These are phyloP conservation scores for Pythium phragmiticola DNA, from an alignment of 352 stramenopile species.

Conservation along the genomic window DNA sequence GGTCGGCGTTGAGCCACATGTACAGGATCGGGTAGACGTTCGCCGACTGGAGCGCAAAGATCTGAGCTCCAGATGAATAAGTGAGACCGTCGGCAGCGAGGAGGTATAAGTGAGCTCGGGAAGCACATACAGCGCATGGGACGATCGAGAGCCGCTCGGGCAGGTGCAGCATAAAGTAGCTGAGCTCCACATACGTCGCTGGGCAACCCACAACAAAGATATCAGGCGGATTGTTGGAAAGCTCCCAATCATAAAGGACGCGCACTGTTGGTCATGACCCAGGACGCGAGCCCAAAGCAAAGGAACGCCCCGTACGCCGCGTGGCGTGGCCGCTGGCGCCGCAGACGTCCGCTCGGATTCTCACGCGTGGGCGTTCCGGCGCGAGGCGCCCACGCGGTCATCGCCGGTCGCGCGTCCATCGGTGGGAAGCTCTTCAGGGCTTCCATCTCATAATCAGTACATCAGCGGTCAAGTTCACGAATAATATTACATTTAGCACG, in stretches of 20 bases:
- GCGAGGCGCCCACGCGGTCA: conserved; percentile 7
- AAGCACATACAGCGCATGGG: conserved; percentile 48
- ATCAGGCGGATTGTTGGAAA: neutral
- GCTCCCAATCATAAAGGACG: neutral
- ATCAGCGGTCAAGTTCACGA: neutral
- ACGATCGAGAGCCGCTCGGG: conserved; percentile 66
- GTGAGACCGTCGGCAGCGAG: neutral
- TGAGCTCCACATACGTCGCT: conserved; percentile 64
- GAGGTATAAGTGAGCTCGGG: too few species aligned
- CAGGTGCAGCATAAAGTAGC: conserved; percentile 49
- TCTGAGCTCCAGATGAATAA: conserved; percentile 21
- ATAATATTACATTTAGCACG: conserved; percentile 12
- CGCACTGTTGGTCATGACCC: conserved; percentile 29
- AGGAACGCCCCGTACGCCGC: conserved; percentile 25
- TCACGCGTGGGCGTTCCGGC: neutral
- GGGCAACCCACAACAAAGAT: neutral
- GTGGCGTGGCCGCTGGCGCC: conserved; percentile 9
- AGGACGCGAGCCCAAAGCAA: conserved; percentile 25
- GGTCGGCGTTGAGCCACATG: conserved; percentile 50
- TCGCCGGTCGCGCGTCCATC: conserved; percentile 10
- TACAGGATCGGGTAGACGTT: conserved; percentile 75
- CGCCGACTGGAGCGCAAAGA: conserved; percentile 64
- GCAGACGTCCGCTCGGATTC: conserved; percentile 16
- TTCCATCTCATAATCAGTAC: conserved; percentile 1
- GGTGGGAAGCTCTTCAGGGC: neutral